These are phyloP conservation scores for Populus trichocarpa DNA, from an alignment of 441 rosid genomes.

Conservation along the genomic window DNA sequence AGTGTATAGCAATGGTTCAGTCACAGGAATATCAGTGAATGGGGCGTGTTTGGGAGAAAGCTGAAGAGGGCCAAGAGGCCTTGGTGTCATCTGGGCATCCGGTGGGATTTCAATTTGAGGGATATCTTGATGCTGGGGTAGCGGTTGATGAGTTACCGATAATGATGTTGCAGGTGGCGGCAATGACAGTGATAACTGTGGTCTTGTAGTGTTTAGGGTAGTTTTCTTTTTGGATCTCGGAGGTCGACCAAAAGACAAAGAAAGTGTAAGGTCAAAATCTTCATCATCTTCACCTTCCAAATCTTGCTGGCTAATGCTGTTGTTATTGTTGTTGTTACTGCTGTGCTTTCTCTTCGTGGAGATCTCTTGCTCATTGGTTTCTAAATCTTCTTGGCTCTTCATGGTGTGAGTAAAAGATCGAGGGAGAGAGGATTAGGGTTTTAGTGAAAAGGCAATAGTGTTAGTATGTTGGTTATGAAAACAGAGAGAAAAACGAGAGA, in stretches of 20 bases:
- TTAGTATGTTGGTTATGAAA: background rate
- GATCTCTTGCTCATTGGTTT: background rate
- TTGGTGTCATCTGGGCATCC: background rate
- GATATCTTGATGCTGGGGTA: background rate
- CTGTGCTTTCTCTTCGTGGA: slow-evolving; percentile 8
- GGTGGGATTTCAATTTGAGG: background rate
- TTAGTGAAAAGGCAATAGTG: too few species aligned
- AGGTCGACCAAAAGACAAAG: slow-evolving; percentile 1
- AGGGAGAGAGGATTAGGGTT: background rate
- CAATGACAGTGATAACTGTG: background rate
- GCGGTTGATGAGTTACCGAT: background rate
- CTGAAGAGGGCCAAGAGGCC: background rate
- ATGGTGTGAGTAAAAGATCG: background rate
- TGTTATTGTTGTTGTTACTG: background rate
- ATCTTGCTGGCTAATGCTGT: background rate
- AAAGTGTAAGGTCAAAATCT: slow-evolving; percentile 15
- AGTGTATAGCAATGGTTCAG: background rate
- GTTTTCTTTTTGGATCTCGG: background rate
- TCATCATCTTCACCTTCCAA: slow-evolving; percentile 1
- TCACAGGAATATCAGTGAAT: background rate
- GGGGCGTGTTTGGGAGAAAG: slow-evolving; percentile 7
- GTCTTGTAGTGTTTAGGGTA: background rate
- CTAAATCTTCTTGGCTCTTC: slow-evolving; percentile 6
- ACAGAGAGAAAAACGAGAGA: background rate
- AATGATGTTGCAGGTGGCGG: background rate